Conservation (phyloP, 805 yeast genomes). For the Candida schatavii region DNA sequence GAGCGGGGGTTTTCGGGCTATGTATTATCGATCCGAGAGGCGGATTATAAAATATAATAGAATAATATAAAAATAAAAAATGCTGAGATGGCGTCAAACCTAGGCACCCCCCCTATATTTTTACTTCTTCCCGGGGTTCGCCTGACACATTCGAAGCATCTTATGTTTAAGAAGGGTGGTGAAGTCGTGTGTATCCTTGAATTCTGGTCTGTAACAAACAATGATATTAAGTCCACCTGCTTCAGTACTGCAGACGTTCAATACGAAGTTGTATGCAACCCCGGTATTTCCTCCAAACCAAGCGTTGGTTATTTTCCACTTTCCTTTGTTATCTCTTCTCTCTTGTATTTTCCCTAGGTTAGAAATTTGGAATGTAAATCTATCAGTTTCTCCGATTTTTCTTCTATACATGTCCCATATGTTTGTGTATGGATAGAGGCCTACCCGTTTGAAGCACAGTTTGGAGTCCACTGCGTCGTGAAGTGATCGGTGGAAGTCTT, state of each 20-base stretch:
- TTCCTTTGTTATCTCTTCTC: neutral
- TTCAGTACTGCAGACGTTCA: conserved; percentile 12
- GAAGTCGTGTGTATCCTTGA: too few relatives aligned
- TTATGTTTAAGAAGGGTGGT: too few relatives aligned
- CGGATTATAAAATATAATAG: too few relatives aligned
- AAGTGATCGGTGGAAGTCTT: conserved; percentile 1
- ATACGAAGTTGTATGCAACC: conserved; percentile 11
- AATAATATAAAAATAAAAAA: too few relatives aligned
- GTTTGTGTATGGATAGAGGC: conserved; percentile 12
- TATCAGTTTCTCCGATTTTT: conserved; percentile 10
- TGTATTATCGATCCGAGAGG: too few relatives aligned
- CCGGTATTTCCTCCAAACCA: conserved; percentile 21
- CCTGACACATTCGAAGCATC: too few relatives aligned
- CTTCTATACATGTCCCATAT: conserved; percentile 9
- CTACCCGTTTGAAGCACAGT: conserved; percentile 10
- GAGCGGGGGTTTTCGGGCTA: too few relatives aligned
- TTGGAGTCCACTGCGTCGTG: conserved; percentile 8
- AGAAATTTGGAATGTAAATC: conserved; percentile 16
- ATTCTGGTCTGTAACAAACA: conserved; percentile 11
- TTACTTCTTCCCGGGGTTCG: too few relatives aligned
- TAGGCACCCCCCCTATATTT: too few relatives aligned
- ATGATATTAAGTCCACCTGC: conserved; percentile 16
- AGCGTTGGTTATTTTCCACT: conserved; percentile 10
- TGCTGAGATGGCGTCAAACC: too few relatives aligned
- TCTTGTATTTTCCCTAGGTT: conserved; percentile 16